Evolutionary conservation across 2,329 filamentous ascomycete genomes (phyloP).

Genomic region (Exutisphaerella laricina): DNA sequence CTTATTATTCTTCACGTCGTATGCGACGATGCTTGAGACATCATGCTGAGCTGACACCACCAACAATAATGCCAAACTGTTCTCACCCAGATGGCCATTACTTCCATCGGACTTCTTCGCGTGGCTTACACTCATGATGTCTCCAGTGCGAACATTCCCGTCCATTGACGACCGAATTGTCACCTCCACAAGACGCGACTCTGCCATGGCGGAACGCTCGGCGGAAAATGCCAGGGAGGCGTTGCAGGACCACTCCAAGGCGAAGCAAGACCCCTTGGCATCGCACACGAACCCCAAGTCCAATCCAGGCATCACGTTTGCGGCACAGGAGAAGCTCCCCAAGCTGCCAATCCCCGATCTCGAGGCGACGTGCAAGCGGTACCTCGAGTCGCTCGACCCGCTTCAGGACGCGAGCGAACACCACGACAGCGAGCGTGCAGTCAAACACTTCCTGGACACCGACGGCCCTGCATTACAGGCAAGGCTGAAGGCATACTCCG

Average conservation of each 20-base stretch:
- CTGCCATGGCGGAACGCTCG: slow-evolving; percentile 41
- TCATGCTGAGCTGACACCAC: background rate
- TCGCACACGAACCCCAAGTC: slow-evolving; percentile 50
- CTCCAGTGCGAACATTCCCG: slow-evolving; percentile 46
- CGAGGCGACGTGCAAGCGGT: slow-evolving; percentile 69
- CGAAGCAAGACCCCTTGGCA: slow-evolving; percentile 45
- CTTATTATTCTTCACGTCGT: too few species aligned
- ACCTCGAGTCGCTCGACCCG: slow-evolving; percentile 71
- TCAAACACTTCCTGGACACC: slow-evolving; percentile 72
- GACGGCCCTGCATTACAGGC: slow-evolving; percentile 85
- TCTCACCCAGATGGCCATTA: slow-evolving; percentile 85
- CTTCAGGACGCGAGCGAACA: slow-evolving; percentile 78
- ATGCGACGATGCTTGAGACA: too few species aligned
- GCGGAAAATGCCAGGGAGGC: slow-evolving; percentile 51
- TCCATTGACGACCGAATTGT: slow-evolving; percentile 26
- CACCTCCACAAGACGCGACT: slow-evolving; percentile 25
- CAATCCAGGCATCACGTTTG: slow-evolving; percentile 76
- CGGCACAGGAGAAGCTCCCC: slow-evolving; percentile 78
- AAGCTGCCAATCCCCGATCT: slow-evolving; percentile 92
- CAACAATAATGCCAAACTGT: slow-evolving; percentile 64
- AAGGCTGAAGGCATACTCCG: slow-evolving; percentile 82
- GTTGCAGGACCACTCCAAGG: slow-evolving; percentile 43
- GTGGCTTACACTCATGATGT: slow-evolving; percentile 56
- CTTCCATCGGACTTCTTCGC: slow-evolving; percentile 84
- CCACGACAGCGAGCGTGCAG: slow-evolving; percentile 71